These are phyloP conservation scores for Lophium mytilinum DNA, from an alignment of 495 filamentous ascomycete species.

Conservation along the genomic window DNA sequence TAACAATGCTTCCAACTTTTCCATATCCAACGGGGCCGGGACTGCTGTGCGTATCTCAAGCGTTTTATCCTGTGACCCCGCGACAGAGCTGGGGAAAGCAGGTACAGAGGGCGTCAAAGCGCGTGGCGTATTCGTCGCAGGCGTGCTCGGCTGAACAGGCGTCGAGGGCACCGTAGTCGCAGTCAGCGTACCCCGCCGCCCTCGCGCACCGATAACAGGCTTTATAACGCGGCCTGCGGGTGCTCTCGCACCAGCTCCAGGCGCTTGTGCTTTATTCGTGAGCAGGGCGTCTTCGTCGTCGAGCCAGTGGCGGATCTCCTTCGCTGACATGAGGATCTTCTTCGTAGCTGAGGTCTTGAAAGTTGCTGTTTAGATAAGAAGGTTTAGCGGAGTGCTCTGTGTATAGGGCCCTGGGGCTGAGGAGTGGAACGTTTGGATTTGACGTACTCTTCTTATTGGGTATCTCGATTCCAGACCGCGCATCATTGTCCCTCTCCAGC, in stretches of 20 bases:
- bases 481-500: slow-evolving; percentile 70
- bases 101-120: too few species aligned
- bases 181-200: too few species aligned
- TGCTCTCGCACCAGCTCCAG: too few species aligned
- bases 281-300: slow-evolving; percentile 25
- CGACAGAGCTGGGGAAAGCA: too few species aligned
- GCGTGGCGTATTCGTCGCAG: too few species aligned
- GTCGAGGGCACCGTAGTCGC: too few species aligned
- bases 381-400: too few species aligned
- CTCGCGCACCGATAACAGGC: too few species aligned
- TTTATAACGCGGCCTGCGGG: too few species aligned
- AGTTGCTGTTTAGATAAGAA: neutral
- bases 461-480: slow-evolving; percentile 61
- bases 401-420: too few species aligned
- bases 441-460: slow-evolving; percentile 29
- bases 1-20: slow-evolving; percentile 58
- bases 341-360: slow-evolving; percentile 18
- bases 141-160: too few species aligned
- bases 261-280: neutral
- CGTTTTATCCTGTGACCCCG: too few species aligned
- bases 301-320: slow-evolving; percentile 21
- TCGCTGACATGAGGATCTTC: slow-evolving; percentile 17
- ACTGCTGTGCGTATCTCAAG: neutral
- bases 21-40: slow-evolving; percentile 7
- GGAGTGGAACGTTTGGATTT: neutral